These are phyloP conservation scores for Geotrichum europaeum DNA, from an alignment of 1,139 yeast genomes.

Conservation along the genomic window DNA sequence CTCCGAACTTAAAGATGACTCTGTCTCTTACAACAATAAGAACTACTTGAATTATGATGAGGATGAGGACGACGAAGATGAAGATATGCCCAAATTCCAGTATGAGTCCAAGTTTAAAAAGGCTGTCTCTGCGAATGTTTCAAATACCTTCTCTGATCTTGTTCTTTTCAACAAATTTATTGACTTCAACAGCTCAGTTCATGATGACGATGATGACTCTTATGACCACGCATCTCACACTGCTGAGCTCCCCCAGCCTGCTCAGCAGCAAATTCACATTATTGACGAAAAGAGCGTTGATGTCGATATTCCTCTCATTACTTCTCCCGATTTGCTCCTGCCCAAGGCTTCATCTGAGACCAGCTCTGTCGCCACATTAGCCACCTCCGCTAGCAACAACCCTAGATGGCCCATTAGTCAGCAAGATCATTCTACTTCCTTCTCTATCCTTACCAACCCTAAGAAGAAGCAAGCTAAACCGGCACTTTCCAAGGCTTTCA, in stretches of 20 bases:
- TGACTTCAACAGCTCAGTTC: constrained; percentile 4
- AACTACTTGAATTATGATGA: constrained; percentile 21
- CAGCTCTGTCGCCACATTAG: background rate
- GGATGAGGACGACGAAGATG: constrained; percentile 20
- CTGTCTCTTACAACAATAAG: constrained; percentile 16
- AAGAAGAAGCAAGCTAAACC: background rate
- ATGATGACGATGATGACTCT: constrained; percentile 6
- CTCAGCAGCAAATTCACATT: constrained; percentile 7
- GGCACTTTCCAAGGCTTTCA: background rate
- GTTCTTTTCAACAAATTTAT: background rate
- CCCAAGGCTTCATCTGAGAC: background rate
- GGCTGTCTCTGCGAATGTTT: background rate
- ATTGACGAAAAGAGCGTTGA: constrained; percentile 10
- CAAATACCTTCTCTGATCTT: background rate
- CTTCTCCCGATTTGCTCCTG: constrained; percentile 5
- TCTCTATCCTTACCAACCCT: constrained; percentile 24
- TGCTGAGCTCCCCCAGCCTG: constrained; percentile 1
- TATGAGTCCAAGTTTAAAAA: constrained; percentile 23
- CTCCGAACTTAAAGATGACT: background rate
- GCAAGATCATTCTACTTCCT: constrained; percentile 28
- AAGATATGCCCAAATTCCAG: constrained; percentile 23
- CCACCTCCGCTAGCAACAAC: background rate
- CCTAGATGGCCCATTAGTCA: constrained; percentile 28
- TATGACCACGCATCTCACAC: background rate
- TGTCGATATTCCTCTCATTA: constrained; percentile 10